Conservation (phyloP, 23 red algal genomes). For the Gracilariopsis chorda region DNA sequence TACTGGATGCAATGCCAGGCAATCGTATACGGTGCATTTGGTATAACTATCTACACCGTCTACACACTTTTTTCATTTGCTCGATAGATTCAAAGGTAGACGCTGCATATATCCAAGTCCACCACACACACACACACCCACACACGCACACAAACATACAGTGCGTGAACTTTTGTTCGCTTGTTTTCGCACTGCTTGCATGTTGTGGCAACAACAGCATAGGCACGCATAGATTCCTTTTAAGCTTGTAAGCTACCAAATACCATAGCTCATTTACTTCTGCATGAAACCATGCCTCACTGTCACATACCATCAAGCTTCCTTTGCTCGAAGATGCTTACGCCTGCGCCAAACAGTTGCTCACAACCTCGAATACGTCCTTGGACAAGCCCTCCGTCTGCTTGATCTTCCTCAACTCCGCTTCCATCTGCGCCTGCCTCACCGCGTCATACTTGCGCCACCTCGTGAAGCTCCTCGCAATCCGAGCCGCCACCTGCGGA, state of each 20-base stretch:
- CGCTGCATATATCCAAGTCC: background rate
- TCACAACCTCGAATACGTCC: conserved; percentile 90
- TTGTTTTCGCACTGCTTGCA: no score
- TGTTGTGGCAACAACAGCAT: no score
- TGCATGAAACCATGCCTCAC: no score
- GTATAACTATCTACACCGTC: background rate
- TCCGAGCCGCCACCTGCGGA: conserved; percentile 97
- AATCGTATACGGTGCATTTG: conserved; percentile 22
- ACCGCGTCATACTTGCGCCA: conserved; percentile 75
- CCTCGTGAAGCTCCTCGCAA: conserved; percentile 75
- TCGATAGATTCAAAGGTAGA: background rate
- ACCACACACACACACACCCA: background rate
- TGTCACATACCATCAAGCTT: no score
- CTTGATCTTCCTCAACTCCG: conserved; percentile 74
- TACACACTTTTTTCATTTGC: background rate
- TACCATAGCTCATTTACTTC: no score
- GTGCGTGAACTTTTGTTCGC: no score
- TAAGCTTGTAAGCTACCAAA: no score
- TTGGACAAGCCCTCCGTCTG: conserved; percentile 65
- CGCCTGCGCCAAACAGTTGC: conserved; percentile 64
- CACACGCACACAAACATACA: background rate
- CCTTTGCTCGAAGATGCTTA: no score
- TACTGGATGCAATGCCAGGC: conserved; percentile 44
- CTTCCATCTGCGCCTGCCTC: conserved; percentile 66
- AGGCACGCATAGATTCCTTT: no score